Evolutionary conservation across 352 stramenopile species (phyloP).

Genomic region (Globisporangium okanoganense): DNA sequence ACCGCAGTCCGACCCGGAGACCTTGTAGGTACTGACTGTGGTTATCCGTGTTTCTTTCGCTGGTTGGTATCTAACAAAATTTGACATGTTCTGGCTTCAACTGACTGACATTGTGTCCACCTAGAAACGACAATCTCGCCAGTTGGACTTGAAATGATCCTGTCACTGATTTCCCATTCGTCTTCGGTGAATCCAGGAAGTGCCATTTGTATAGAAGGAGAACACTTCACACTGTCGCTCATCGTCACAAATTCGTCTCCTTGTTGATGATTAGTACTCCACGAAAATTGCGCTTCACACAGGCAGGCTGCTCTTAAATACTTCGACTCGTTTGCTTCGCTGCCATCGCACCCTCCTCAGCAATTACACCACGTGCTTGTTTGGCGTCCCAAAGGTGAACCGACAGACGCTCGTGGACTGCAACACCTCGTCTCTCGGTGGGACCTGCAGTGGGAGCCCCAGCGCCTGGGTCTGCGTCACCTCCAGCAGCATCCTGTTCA

Average conservation of each 20-base stretch:
- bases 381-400: slow-evolving; percentile 45
- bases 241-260: no score
- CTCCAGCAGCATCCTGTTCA: slow-evolving; percentile 51
- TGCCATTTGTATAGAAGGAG: no score
- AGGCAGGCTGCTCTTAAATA: no score
- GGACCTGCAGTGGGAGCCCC: neutral
- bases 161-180: no score
- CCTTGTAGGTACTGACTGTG: neutral
- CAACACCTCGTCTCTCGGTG: slow-evolving; percentile 5
- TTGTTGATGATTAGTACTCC: no score
- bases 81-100: neutral
- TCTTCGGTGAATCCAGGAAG: no score
- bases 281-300: no score
- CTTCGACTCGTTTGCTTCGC: no score
- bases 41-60: no score
- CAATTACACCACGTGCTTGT: slow-evolving; percentile 21
- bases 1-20: neutral
- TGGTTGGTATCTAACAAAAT: neutral
- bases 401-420: slow-evolving; percentile 42
- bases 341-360: neutral
- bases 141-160: neutral
- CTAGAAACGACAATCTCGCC: neutral
- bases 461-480: slow-evolving; percentile 22
- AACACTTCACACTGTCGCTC: no score
- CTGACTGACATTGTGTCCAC: neutral